These are phyloP conservation scores for Trichosporon faecale DNA, from an alignment of 1,284 basidiomycete genomes.

Conservation along the genomic window DNA sequence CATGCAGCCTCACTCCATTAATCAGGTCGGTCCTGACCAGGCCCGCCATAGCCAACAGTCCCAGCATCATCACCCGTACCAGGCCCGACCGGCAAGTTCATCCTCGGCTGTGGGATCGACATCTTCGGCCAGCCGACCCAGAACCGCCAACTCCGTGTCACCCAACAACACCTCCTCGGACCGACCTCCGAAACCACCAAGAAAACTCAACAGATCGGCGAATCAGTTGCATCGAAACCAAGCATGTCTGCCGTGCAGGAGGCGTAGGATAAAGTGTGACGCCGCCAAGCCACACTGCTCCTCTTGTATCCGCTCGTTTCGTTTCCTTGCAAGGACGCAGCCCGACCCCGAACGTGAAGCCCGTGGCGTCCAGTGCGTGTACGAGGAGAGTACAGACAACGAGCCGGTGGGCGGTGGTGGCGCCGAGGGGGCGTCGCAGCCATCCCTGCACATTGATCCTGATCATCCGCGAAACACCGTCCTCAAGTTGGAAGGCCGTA, in stretches of 20 bases:
- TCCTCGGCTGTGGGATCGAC: constrained; percentile 1
- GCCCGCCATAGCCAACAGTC: not conserved
- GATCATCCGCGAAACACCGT: constrained; percentile 22
- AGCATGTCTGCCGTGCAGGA: constrained; percentile 27
- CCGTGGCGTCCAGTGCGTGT: constrained; percentile 38
- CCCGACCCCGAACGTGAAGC: constrained; percentile 38
- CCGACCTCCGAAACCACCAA: constrained; percentile 17
- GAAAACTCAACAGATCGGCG: constrained; percentile 27
- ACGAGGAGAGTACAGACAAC: constrained; percentile 28
- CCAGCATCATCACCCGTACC: constrained; percentile 7
- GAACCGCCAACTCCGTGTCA: not conserved
- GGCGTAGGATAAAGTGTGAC: constrained; percentile 28
- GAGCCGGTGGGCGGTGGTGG: constrained; percentile 5
- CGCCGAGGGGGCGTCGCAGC: not conserved
- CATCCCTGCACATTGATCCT: constrained; percentile 2
- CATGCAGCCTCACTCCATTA: constrained; percentile 6
- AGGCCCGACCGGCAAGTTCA: not conserved
- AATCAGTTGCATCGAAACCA: constrained; percentile 30
- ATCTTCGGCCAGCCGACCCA: not conserved
- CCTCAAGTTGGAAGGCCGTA: constrained; percentile 34
- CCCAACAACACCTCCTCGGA: not conserved
- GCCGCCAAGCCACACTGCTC: constrained; percentile 25
- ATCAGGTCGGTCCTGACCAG: not conserved
- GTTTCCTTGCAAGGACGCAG: constrained; percentile 31
- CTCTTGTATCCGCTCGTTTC: constrained; percentile 23